Percentiles rank a stretch among this genome's conserved stretches.
phyloP scores from a whole-genome alignment of 176 grass and related monocot species.

The Musa troglodytarum region DNA sequence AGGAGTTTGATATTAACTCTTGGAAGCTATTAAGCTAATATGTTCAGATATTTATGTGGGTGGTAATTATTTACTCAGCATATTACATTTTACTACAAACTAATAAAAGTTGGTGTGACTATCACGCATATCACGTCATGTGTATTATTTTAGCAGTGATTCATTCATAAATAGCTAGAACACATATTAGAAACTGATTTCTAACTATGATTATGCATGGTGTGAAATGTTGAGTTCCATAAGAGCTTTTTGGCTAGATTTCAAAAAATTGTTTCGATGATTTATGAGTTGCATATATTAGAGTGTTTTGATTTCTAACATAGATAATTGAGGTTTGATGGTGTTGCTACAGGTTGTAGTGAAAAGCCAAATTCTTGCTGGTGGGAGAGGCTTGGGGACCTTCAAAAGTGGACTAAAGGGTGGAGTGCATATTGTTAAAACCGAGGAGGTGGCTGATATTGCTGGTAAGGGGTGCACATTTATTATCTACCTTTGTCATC shows the following conservation, averaged over 20 bases:
- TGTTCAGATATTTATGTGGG: too few relatives aligned
- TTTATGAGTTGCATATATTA: background rate
- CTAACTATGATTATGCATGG: background rate
- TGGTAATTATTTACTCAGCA: too few relatives aligned
- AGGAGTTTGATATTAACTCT: too few relatives aligned
- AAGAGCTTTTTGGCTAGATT: background rate
- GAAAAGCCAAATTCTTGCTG: slow-evolving; percentile 98
- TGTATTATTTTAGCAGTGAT: too few relatives aligned
- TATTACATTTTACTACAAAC: too few relatives aligned
- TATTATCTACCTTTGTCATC: slow-evolving; percentile 9
- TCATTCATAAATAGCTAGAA: too few relatives aligned
- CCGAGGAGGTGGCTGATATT: slow-evolving; percentile 64
- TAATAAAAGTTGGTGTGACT: too few relatives aligned
- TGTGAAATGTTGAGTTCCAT: background rate
- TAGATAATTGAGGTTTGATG: background rate
- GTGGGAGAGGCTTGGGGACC: slow-evolving; percentile 86
- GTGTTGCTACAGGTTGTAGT: slow-evolving; percentile 63
- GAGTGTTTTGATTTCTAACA: background rate
- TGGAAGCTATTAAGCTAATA: too few relatives aligned
- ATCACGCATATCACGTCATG: too few relatives aligned
- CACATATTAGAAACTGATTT: too few relatives aligned
- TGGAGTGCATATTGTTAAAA: slow-evolving; percentile 97
- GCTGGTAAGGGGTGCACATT: slow-evolving; percentile 39
- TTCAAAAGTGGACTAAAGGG: slow-evolving; percentile 97
- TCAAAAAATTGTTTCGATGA: background rate